These are phyloP conservation scores for Lachnellula subtilissima DNA, from an alignment of 2,329 filamentous ascomycete species.

Conservation along the genomic window DNA sequence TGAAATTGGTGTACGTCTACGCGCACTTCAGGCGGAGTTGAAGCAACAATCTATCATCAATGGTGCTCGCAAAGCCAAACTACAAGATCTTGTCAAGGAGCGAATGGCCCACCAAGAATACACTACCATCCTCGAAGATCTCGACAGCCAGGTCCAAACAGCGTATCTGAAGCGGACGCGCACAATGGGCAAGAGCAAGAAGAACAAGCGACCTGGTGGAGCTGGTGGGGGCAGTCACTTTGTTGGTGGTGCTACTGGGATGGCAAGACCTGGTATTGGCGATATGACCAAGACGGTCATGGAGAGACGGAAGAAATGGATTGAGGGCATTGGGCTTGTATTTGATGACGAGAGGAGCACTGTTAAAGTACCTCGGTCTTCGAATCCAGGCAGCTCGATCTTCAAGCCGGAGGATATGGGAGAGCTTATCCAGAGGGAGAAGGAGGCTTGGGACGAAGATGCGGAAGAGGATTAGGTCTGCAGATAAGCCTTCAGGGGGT, in stretches of 20 bases:
- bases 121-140: constrained; percentile 91
- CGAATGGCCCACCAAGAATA: constrained; percentile 97
- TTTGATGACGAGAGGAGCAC: constrained; percentile 74
- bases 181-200: constrained; percentile 90
- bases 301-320: constrained; percentile 87
- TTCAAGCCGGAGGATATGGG: constrained; percentile 72
- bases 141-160: constrained; percentile 89
- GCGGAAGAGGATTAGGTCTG: constrained; percentile 30
- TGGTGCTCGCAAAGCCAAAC: constrained; percentile 79
- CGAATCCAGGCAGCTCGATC: constrained; percentile 62
- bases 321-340: constrained; percentile 82
- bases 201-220: constrained; percentile 75
- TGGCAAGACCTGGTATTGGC: constrained; percentile 75
- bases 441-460: constrained; percentile 75
- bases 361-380: constrained; percentile 61
- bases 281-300: constrained; percentile 88
- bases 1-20: constrained; percentile 84
- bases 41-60: constrained; percentile 82
- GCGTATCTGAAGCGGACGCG: constrained; percentile 95
- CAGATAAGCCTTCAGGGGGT: background rate
- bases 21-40: constrained; percentile 76
- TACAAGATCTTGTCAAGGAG: constrained; percentile 84
- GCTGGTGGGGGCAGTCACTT: constrained; percentile 66
- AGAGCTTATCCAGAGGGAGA: constrained; percentile 68
- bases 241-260: constrained; percentile 53